phyloP scores from a whole-genome alignment of 208 protist genomes.

The Kentomonas sorsogonicus region DNA sequence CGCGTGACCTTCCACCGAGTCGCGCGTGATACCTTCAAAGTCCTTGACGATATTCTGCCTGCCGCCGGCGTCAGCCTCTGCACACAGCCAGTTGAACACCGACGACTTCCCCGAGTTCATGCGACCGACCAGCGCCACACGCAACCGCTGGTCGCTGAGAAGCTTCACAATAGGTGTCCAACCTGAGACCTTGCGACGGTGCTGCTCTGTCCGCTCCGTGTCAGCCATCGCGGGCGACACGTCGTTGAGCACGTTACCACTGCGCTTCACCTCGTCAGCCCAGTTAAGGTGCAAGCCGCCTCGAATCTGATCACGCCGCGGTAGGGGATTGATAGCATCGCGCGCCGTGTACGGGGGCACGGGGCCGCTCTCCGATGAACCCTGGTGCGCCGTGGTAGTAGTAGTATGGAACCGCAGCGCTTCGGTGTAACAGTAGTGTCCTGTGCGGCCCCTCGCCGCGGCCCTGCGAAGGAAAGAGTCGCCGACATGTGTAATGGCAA shows the following conservation, averaged over 20 bases:
- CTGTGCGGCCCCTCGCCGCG: too few relatives aligned
- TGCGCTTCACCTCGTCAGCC: constrained; percentile 48
- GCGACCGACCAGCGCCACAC: constrained; percentile 81
- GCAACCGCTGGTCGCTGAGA: constrained; percentile 74
- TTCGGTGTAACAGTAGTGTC: too few relatives aligned
- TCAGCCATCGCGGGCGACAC: constrained; percentile 71
- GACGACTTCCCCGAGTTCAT: constrained; percentile 90
- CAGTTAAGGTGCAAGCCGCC: constrained; percentile 51
- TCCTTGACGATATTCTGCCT: constrained; percentile 74
- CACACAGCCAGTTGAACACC: constrained; percentile 83
- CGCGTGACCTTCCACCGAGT: constrained; percentile 74
- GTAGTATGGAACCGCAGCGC: too few relatives aligned
- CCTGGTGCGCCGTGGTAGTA: too few relatives aligned
- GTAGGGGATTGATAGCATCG: constrained; percentile 21
- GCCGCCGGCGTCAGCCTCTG: constrained; percentile 49
- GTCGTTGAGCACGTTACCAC: constrained; percentile 57
- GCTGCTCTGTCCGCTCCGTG: constrained; percentile 46
- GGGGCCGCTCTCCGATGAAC: too few relatives aligned
- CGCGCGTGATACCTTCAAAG: constrained; percentile 85
- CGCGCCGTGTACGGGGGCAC: too few relatives aligned
- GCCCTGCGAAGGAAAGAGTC: too few relatives aligned
- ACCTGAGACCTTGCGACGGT: constrained; percentile 63
- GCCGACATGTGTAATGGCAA: too few relatives aligned
- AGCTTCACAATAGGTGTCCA: constrained; percentile 82
- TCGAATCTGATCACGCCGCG: constrained; percentile 45